Conservation (phyloP, 306 rosid genomes). For the Corylus avellana region DNA sequence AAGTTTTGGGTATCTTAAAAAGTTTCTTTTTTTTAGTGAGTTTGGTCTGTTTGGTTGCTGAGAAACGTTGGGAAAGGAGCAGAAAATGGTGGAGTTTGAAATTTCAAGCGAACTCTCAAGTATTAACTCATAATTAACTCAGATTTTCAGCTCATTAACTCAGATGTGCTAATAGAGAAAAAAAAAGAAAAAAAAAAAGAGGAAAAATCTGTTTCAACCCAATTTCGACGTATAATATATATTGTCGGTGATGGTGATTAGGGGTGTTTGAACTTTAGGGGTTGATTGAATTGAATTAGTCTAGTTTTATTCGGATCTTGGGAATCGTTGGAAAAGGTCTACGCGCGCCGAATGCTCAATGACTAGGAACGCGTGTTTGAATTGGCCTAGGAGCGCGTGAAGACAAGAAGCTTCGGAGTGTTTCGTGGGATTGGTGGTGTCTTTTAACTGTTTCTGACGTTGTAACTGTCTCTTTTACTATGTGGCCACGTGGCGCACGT, state of each 20-base stretch:
- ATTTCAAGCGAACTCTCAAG: too few species aligned
- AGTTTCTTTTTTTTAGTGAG: neutral
- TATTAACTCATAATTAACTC: too few species aligned
- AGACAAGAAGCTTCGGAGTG: neutral
- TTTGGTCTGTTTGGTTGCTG: slow-evolving; percentile 15
- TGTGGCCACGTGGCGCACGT: slow-evolving; percentile 25
- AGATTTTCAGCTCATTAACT: neutral
- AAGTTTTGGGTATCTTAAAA: slow-evolving; percentile 7
- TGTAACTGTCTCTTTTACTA: neutral
- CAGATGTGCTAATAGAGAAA: too few species aligned
- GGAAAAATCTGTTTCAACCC: too few species aligned
- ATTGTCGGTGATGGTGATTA: slow-evolving; percentile 33
- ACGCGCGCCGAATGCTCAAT: slow-evolving; percentile 3
- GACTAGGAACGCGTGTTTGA: neutral
- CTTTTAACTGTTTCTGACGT: neutral
- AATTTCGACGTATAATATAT: neutral
- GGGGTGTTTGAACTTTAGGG: neutral
- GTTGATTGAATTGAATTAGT: too few species aligned
- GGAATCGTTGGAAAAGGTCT: neutral
- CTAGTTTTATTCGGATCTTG: neutral
- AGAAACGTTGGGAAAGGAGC: slow-evolving; percentile 7
- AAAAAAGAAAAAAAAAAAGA: neutral
- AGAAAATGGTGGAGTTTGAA: neutral
- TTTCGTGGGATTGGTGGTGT: neutral
- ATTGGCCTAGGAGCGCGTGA: slow-evolving; percentile 7